phyloP scores from a whole-genome alignment of 2,329 filamentous ascomycete genomes.

The Phyllosticta citribraziliensis region DNA sequence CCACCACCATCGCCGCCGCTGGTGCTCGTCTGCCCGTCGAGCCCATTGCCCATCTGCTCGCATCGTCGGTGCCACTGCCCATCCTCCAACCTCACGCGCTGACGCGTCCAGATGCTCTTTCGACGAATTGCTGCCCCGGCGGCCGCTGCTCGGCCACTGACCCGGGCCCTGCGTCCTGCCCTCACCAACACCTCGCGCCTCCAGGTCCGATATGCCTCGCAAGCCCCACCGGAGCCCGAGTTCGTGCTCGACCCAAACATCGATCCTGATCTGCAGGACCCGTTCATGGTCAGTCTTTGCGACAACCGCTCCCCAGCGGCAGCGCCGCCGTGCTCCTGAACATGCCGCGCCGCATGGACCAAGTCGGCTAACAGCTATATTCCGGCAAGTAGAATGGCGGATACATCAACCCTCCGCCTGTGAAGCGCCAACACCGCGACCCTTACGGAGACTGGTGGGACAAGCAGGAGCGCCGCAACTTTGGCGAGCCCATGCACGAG shows the following conservation, averaged over 20 bases:
- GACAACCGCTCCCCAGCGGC: background rate
- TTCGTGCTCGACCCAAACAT: constrained; percentile 10
- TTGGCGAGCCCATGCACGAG: constrained; percentile 91
- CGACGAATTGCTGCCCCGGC: constrained; percentile 27
- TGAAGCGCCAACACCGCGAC: constrained; percentile 89
- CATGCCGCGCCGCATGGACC: background rate
- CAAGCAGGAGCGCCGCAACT: constrained; percentile 93
- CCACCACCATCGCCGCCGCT: background rate
- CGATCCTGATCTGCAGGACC: constrained; percentile 48
- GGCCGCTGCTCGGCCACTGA: constrained; percentile 29
- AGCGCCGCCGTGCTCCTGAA: background rate
- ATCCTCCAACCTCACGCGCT: background rate
- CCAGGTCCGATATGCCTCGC: constrained; percentile 26
- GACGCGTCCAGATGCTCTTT: constrained; percentile 30
- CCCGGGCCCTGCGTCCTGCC: constrained; percentile 24
- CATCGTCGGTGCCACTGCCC: background rate
- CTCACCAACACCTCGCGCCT: constrained; percentile 22
- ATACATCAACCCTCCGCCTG: constrained; percentile 65
- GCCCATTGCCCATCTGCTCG: constrained; percentile 5
- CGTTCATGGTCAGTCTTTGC: constrained; percentile 49
- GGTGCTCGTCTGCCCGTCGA: background rate
- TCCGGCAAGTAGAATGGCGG: constrained; percentile 58
- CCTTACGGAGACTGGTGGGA: constrained; percentile 95
- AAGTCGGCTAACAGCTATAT: background rate
- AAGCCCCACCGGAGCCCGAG: constrained; percentile 11